Base-by-base conservation (phyloP, 2,329 filamentous ascomycete genomes). In the Botrytis elliptica region DNA sequence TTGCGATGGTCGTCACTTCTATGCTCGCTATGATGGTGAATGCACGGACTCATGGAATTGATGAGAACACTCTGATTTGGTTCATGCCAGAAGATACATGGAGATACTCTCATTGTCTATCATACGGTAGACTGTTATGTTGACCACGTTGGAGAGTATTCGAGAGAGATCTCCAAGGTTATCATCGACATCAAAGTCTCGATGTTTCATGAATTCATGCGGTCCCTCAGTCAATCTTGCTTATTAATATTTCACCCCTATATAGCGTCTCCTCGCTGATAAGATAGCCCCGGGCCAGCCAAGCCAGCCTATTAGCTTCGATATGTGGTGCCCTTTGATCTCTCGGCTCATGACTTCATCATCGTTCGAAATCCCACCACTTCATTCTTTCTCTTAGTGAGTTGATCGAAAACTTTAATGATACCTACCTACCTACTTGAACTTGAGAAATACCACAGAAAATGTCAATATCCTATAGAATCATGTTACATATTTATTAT, bases 341-440 rank as follows among this genome's bases (percentile, higher is more conserved):
- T 33, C 62, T 65, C 62, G 62, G 40, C 40, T 65, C 40, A 65
- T 65, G 62, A 65, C 62, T 65, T 65, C 62, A 25, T 65, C 40
- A 65, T 29, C n/a, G 16, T 65, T 46, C 62, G 29, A 65, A 33
- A 46, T 12, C n/a, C 25, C 33, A 57, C 38, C 62, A 64, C 38
- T 60, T 60, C 57, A 33, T 42, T 42, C 62, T 42, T 29, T 29
- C 7, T 33, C n/a, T 16, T 57, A 29, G 52, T 29, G 59, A 65
- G n/a, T 22, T 8, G 40, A 64, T 22, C 38, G 9, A 25, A 62
- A 60, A 25, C 62, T 44, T 10, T 44, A 22, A 42, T 38, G 9
- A 20, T 38, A 40, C 60, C 25, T 38, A 40, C 60, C 25, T 38
- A 40, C 38, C 25, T 63, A 12, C 16, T 20, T 18, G 12, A 9